Base-by-base conservation (phyloP, 1,139 yeast species). In the Kodamaea suecica region DNA sequence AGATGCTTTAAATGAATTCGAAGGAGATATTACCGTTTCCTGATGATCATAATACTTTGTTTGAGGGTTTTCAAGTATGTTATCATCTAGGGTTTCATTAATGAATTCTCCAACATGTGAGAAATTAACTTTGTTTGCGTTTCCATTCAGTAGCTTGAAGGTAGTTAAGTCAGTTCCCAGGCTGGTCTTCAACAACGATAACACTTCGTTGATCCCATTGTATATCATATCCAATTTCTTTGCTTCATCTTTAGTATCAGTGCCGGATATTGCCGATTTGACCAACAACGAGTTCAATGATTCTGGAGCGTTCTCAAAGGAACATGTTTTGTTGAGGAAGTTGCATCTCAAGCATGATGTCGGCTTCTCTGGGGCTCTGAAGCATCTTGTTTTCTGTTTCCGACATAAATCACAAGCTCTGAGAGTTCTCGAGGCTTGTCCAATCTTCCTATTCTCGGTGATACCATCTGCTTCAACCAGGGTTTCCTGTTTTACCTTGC, bases 321-420 rank as follows among this genome's bases (percentile, higher is more conserved):
- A 77, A 48, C 87, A 80, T 9, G 54, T 52, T 26, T 65, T 55
- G 16, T 65, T 70, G 34, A 80, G 50, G 14, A 78, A 75, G 3
- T 65, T 51, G 45, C 87, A 80, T 23, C 86, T 53, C 26, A 79
- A 55, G 53, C 87, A 80, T 4, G 76, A 63, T 11, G 60, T 49
- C 2, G 73, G 60, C 31, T 59, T 59, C 7, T 65, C 69, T 13
- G 66, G 57, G 1, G 77, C 64, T 31, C 78, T 63, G 44, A 80
- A 70, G 47, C 87, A 80, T 37, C 84, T 55, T 1, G 85, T 78
- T 55, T 80, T 80, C 49, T 76, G 84, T 42, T 61, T 68, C 25
- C 86, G 61, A 49, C 87, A 80, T 15, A 63, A 54, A 3, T 67
- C 70, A 50, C 87, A 80, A 0, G 87, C 87, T 42, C 65, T 66